A percentile compares a stretch with the other conserved stretches of the same genome.
phyloP scores from a whole-genome alignment of 176 grass and related monocot species.

The Bromus sterilis region DNA sequence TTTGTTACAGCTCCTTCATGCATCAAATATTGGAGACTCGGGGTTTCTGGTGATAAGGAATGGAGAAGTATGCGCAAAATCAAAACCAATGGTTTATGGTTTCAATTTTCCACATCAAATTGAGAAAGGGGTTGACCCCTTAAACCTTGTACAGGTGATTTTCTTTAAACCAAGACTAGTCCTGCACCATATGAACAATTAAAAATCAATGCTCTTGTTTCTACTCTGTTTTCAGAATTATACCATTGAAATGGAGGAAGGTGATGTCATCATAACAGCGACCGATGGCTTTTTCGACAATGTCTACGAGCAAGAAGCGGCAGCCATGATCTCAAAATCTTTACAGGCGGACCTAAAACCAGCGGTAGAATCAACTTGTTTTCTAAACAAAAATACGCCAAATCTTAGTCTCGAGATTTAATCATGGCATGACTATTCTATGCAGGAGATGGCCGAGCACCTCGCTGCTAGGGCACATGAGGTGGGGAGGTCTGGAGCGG shows the following conservation, averaged over 20 bases:
- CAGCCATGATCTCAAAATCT: conserved; percentile 54
- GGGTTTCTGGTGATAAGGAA: conserved; percentile 93
- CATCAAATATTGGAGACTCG: conserved; percentile 90
- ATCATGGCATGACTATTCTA: background rate
- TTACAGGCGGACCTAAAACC: conserved; percentile 53
- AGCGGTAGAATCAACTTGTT: conserved; percentile 26
- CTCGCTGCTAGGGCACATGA: conserved; percentile 56
- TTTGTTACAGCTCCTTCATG: conserved; percentile 56
- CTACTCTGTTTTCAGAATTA: conserved; percentile 42
- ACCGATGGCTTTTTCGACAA: conserved; percentile 86
- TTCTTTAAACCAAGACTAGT: background rate
- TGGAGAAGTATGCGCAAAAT: conserved; percentile 52
- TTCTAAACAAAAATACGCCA: background rate
- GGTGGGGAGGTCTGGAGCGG: conserved; percentile 64
- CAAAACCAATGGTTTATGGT: conserved; percentile 88
- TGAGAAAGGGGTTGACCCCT: conserved; percentile 75
- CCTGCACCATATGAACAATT: background rate
- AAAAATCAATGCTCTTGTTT: background rate
- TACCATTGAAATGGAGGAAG: conserved; percentile 62
- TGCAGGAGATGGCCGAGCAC: conserved; percentile 74
- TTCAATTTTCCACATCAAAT: conserved; percentile 98
- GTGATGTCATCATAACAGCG: conserved; percentile 64
- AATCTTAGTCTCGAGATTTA: background rate
- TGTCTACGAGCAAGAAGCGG: conserved; percentile 64
- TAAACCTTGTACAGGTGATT: conserved; percentile 63